These are phyloP conservation scores for Komagataella pseudopastoris DNA, from an alignment of 805 yeast genomes.

Conservation along the genomic window DNA sequence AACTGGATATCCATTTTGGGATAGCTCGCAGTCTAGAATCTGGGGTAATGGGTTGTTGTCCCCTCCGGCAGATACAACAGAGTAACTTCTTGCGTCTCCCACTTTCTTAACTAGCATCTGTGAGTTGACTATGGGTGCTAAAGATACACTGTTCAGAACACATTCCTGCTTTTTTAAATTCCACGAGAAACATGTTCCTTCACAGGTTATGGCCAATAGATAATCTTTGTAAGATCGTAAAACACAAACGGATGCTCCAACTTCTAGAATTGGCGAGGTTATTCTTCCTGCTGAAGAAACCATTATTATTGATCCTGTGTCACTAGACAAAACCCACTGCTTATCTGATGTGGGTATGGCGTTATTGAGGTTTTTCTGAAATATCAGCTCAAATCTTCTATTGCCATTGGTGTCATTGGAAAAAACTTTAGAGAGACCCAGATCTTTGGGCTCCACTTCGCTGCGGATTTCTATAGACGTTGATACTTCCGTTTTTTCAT, in stretches of 20 bases:
- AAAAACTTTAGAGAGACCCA: slow-evolving; percentile 7
- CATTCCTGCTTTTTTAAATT: slow-evolving; percentile 19
- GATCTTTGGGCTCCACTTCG: slow-evolving; percentile 21
- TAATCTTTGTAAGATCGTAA: slow-evolving; percentile 19
- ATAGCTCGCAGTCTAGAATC: slow-evolving; percentile 20
- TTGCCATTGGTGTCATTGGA: slow-evolving; percentile 18
- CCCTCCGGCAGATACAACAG: slow-evolving; percentile 11
- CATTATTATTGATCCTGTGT: slow-evolving; percentile 39
- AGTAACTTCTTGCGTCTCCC: slow-evolving; percentile 3
- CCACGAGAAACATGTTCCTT: slow-evolving; percentile 41
- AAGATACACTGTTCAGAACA: slow-evolving; percentile 28
- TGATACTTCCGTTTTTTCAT: slow-evolving; percentile 10
- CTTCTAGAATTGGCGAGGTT: slow-evolving; percentile 32
- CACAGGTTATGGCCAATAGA: slow-evolving; percentile 31
- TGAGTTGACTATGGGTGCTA: slow-evolving; percentile 39
- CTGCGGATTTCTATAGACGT: slow-evolving; percentile 26
- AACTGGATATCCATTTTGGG: slow-evolving; percentile 25
- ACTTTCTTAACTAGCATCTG: slow-evolving; percentile 8
- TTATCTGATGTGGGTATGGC: slow-evolving; percentile 21
- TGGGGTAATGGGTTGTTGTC: slow-evolving; percentile 10
- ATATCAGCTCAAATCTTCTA: slow-evolving; percentile 28
- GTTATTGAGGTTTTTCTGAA: slow-evolving; percentile 34
- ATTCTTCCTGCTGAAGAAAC: slow-evolving; percentile 27
- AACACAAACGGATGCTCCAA: slow-evolving; percentile 32
- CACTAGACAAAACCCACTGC: slow-evolving; percentile 43